Conservation (phyloP, 768 basidiomycete genomes). For the Russula sp. region DNA sequence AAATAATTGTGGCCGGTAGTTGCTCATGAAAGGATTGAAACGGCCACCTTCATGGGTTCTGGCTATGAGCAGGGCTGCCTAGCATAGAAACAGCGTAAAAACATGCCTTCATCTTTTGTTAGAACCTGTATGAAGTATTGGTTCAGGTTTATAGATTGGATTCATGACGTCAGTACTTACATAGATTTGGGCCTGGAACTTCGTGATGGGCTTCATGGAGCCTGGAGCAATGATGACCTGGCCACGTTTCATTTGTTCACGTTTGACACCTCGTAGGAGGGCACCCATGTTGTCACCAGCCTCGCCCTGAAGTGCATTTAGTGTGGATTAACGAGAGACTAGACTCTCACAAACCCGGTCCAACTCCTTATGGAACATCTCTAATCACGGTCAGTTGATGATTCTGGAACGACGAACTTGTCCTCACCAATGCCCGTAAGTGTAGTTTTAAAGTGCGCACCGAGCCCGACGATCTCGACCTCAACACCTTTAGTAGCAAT, state of each 20-base stretch:
- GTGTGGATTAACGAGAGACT: neutral
- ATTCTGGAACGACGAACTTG: neutral
- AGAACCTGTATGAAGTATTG: slow-evolving; percentile 48
- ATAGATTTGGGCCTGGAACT: slow-evolving; percentile 92
- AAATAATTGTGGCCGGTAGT: slow-evolving; percentile 95
- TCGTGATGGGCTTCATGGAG: slow-evolving; percentile 89
- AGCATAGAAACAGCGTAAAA: neutral
- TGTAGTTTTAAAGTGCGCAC: slow-evolving; percentile 78
- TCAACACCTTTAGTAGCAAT: slow-evolving; percentile 86
- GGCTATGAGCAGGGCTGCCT: neutral
- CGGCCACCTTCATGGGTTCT: slow-evolving; percentile 48
- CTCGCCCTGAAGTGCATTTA: slow-evolving; percentile 55
- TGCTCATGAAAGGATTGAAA: slow-evolving; percentile 86
- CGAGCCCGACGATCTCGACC: slow-evolving; percentile 88
- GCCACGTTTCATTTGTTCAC: slow-evolving; percentile 91
- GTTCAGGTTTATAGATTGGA: slow-evolving; percentile 1
- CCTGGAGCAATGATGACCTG: slow-evolving; percentile 88
- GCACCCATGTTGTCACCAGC: slow-evolving; percentile 99
- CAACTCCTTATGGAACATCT: slow-evolving; percentile 99
- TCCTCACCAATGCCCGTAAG: slow-evolving; percentile 85
- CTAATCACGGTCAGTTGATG: slow-evolving; percentile 35
- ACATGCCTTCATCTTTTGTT: slow-evolving; percentile 74
- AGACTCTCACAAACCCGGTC: slow-evolving; percentile 56
- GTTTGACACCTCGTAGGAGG: slow-evolving; percentile 92
- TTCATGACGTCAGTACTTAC: slow-evolving; percentile 33